Evolutionary conservation across 257 asterid species (phyloP), one percentile per base, ranked within the genome.

Genomic region (Eucommia ulmoides): DNA sequence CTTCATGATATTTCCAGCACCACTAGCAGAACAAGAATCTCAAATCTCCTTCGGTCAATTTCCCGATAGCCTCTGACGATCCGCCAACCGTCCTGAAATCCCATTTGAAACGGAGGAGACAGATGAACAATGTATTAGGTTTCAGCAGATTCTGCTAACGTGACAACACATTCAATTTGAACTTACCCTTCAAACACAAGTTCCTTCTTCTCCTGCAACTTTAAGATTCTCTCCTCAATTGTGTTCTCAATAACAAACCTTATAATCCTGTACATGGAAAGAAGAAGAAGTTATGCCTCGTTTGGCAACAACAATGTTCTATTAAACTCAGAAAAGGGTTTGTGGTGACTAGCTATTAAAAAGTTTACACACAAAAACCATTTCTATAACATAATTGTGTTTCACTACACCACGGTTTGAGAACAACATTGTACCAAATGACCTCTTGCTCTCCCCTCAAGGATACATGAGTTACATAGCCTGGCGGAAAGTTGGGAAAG

Each of bases 181-280:
- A 56, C 81, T 61, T 69, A 84, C 96, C 96, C 97, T 74, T 89
- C 97, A 56, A 89, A 85, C 49, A 89, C 93, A n/a, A 84, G 65
- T 79, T 84, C 96, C 70, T 89, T 89, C 78, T 89, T 89, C 70
- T 71, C 91, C 79, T 89, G 97, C 77, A 89, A 58, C 83, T 72
- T 85, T 65, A 89, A 63, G 55, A 89, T 82, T 72, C 94, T 77
- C 75, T 89, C 97, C 72, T 89, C 97, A 20, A 89, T 64, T 5
- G 94, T 80, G 55, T 89, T 75, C 66, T 76, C 93, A 59, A 82
- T 85, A 50, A 89, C 48, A 70, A 89, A 89, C 71, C 96, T 82
- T 70, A 80, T 82, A 52, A 85, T 78, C 76, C 97, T 89, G 64
- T 9, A 58, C 54, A 57, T n/a, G n/a, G n/a, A n/a, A n/a, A n/a